Base-by-base conservation (phyloP, 768 basidiomycete species). In the Xerocomellus dryophilus region DNA sequence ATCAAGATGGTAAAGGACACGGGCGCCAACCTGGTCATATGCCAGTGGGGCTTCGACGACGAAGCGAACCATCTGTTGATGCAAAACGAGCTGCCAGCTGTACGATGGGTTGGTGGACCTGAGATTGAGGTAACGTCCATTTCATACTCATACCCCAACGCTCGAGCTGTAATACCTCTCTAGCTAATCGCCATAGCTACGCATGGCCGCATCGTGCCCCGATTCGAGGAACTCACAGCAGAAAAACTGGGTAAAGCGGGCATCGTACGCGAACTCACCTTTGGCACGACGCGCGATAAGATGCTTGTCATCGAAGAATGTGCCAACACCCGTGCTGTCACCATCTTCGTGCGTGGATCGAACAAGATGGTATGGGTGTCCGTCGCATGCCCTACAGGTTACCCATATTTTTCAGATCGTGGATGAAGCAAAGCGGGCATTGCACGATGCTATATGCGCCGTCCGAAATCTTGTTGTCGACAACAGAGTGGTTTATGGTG, bases 21-120 rank as follows among this genome's bases (percentile, higher is more conserved):
- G 15, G 97, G 97, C 35, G 96, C 97, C 14, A 99, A 99, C 73
- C 74, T 99, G 55, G 97, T 99, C 60, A 98, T 99, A 63, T 99
- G 97, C 73, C 97, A 99, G 69, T 99, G 97, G 97, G 97, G 97
- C 56, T 99, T 99, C 67, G 97, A 99, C 68, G 97, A 99, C 66
- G 97, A 99, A 74, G 97, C 97, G 41, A 99, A 99, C 68, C 97
- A 98, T 69, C 61, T 98, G 63, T 73, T 99, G 59, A 93, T 98
- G 92, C 94, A 97, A 77, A 98, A 98, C 63, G 92, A 95, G 14
- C 78, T 99, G 34, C 97, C 97, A 40, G 91, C 97, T 27, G 96
- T 98, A 29, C 82, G 97, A 68, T 98, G 97, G 97, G 97, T 99
- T 51, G 97, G 97, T 56, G 97, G 97, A 21, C 97, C 97, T 4